Evolutionary conservation across 306 rosid species (phyloP).

Genomic region (apple (Malus domestica)): DNA sequence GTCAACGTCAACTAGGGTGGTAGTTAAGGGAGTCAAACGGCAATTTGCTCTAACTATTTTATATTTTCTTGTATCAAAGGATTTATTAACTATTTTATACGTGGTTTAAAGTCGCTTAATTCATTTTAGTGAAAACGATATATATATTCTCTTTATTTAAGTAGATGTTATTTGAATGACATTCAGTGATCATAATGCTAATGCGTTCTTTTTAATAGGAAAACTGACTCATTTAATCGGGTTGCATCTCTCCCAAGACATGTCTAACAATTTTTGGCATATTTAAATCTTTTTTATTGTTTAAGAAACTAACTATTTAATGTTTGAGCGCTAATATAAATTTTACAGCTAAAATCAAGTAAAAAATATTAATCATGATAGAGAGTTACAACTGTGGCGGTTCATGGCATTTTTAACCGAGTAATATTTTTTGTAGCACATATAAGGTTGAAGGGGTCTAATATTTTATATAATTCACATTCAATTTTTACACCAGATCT

Average conservation of each 20-base stretch:
- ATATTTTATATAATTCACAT: background rate
- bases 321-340: no score
- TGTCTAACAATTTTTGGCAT: no score
- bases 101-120: background rate
- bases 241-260: no score
- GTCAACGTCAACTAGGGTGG: no score
- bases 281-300: no score
- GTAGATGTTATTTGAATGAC: background rate
- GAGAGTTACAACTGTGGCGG: background rate
- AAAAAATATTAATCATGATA: background rate
- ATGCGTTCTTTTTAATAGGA: accelerated
- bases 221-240: no score
- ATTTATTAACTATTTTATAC: background rate
- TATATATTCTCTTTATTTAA: background rate
- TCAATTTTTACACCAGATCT: background rate
- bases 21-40: no score
- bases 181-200: background rate
- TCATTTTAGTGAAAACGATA: background rate
- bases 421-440: background rate
- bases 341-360: no score
- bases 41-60: no score
- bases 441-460: background rate
- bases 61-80: background rate
- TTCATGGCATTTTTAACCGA: background rate
- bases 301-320: no score